phyloP scores from a whole-genome alignment of 2,329 filamentous ascomycete genomes.

The Huntiella moniliformis region DNA sequence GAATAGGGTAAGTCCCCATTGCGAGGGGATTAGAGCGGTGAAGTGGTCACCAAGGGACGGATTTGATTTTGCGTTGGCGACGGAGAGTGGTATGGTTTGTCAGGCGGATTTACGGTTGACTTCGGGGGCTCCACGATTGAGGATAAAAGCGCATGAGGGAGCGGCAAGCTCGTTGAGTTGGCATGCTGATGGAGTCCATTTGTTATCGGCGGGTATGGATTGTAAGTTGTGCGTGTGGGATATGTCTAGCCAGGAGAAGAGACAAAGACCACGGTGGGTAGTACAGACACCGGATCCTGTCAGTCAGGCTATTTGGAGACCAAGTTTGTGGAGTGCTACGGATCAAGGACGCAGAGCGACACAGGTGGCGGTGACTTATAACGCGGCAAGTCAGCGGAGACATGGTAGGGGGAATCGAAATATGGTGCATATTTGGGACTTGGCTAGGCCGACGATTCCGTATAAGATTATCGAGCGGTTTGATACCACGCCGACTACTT shows the following conservation, averaged over 20 bases:
- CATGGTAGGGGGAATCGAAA: conserved; percentile 28
- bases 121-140: conserved; percentile 28
- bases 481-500: conserved; percentile 33
- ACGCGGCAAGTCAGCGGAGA: conserved; percentile 33
- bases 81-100: conserved; percentile 40
- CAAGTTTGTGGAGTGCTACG: conserved; percentile 45
- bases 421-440: conserved; percentile 47
- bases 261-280: conserved; percentile 44
- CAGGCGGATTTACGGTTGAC: conserved; percentile 45
- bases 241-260: conserved; percentile 39
- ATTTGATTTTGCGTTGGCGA: conserved; percentile 44
- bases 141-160: conserved; percentile 43
- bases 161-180: conserved; percentile 42
- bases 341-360: conserved; percentile 40
- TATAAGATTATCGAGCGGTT: conserved; percentile 48
- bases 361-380: conserved; percentile 43
- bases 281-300: conserved; percentile 43
- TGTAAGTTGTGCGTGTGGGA: conserved; percentile 48
- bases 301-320: conserved; percentile 41
- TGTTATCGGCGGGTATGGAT: conserved; percentile 44
- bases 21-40: conserved; percentile 41
- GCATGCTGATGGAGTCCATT: conserved; percentile 49
- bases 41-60: conserved; percentile 45
- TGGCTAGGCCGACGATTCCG: conserved; percentile 47
- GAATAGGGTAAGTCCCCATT: conserved; percentile 30